These are phyloP conservation scores for Fusarium incarnatum DNA, from an alignment of 2,329 filamentous ascomycete genomes.

Conservation along the genomic window DNA sequence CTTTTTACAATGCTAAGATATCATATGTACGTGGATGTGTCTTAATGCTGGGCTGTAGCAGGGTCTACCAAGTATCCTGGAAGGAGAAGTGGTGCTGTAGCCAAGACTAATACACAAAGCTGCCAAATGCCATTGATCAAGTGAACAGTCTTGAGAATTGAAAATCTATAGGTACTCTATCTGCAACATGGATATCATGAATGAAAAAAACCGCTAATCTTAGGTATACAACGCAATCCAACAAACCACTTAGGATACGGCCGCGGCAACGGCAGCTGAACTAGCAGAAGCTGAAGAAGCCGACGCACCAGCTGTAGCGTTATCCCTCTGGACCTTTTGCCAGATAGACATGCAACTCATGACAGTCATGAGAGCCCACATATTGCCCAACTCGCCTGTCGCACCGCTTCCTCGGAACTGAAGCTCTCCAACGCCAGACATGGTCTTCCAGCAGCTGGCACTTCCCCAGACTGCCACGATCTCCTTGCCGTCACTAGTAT, in stretches of 20 bases:
- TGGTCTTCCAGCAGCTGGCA: constrained; percentile 23
- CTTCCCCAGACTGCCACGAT: constrained; percentile 42
- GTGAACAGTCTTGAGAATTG: background rate
- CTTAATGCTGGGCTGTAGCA: background rate
- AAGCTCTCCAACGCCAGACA: constrained; percentile 41
- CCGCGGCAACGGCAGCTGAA: background rate
- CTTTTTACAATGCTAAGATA: background rate
- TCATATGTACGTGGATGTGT: background rate
- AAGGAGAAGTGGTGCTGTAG: background rate
- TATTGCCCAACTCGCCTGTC: constrained; percentile 42
- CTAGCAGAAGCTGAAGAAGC: constrained; percentile 10
- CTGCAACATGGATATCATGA: constrained; percentile 8
- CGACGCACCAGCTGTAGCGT: constrained; percentile 8
- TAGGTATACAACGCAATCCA: background rate
- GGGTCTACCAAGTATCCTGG: background rate
- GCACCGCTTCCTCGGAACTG: constrained; percentile 44
- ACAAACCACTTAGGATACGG: background rate
- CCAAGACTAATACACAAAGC: background rate
- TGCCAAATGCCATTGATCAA: background rate
- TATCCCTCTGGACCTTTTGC: constrained; percentile 27
- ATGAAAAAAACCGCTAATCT: constrained; percentile 8
- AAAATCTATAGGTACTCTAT: background rate
- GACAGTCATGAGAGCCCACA: constrained; percentile 44
- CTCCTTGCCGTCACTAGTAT: constrained; percentile 42
- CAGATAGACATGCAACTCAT: constrained; percentile 46